Evolutionary conservation across 1,284 basidiomycete species (phyloP), one percentile per base, ranked within the genome.

Genomic region (Lignosus rhinocerotis): DNA sequence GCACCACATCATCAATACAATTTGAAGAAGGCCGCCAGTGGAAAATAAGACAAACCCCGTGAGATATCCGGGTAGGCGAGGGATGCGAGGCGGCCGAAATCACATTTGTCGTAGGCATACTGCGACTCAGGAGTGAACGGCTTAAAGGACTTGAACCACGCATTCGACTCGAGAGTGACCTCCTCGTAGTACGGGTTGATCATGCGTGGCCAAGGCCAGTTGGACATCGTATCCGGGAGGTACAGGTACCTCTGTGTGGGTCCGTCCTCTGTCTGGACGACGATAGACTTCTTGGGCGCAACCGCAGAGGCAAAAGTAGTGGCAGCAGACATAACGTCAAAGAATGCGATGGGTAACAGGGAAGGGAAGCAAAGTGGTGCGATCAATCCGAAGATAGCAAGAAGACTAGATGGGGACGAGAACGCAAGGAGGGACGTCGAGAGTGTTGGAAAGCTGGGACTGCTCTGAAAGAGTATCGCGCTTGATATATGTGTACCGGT

Each of bases 271-370:
- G 25, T 48, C 30, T 48, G 12, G 6, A 48, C 46, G 46, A 48
- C 46, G 46, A 48, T 48, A 31, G 46, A 48, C 46, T 48, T 48
- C 30, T 9, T 25, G 8, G 44, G 44, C 16, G 44, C 31, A 32
- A 34, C 31, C 30, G 46, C 46, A 16, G 46, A 5, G 25, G 46
- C 46, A 31, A 48, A 33, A 6, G 46, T 33, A 31, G 46, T 48
- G 12, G 46, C 32, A 7, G 46, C 30, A n/a, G 46, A 48, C 46
- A 48, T 48, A 17, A 6, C 17, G 46, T n/a, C 14, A 45, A 12
- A 9, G 44, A 2, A 21, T 30, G 44, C 9, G 17, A 17, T 3
- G 42, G 16, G 42, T 87, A 12, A 90, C 81, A 39, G 88, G 68
- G 56, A 57, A 41, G 56, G 46, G 2, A 11, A n/a, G 17, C 12